These are phyloP conservation scores for Exophiala sideris DNA, from an alignment of 2,329 filamentous ascomycete genomes.

Conservation along the genomic window DNA sequence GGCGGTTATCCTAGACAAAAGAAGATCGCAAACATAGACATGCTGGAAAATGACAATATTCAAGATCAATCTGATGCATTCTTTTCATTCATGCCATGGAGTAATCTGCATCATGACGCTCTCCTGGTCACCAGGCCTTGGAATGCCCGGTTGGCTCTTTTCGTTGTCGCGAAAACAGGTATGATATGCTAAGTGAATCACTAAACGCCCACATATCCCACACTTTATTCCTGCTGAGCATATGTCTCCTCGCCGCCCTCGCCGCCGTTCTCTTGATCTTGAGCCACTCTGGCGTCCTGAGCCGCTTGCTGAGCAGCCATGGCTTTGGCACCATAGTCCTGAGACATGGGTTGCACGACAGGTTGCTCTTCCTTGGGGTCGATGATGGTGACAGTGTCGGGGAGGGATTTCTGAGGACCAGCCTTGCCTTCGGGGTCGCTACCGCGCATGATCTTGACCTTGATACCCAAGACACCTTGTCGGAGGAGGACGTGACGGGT, in stretches of 20 bases:
- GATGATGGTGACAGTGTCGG: slow-evolving; percentile 98
- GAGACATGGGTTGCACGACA: slow-evolving; percentile 90
- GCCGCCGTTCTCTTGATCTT: slow-evolving; percentile 52
- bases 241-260: slow-evolving; percentile 39
- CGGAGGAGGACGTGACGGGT: slow-evolving; percentile 99
- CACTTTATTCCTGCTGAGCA: slow-evolving; percentile 48
- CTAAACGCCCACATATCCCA: slow-evolving; percentile 2
- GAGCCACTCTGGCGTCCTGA: slow-evolving; percentile 55
- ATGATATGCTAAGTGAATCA: slow-evolving; percentile 13
- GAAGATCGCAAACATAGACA: background rate
- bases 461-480: slow-evolving; percentile 99
- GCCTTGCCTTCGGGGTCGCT: slow-evolving; percentile 99
- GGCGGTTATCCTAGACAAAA: background rate
- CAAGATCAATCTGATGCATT: background rate
- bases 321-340: slow-evolving; percentile 98
- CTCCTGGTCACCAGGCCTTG: background rate
- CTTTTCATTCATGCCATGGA: background rate
- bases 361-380: slow-evolving; percentile 99
- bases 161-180: background rate
- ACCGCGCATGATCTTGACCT: slow-evolving; percentile 99
- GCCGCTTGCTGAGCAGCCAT: slow-evolving; percentile 57
- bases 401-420: slow-evolving; percentile 93
- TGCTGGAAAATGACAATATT: background rate
- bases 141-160: background rate
- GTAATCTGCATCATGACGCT: background rate